A percentile compares a stretch with the other conserved stretches of the same genome.
phyloP scores from a whole-genome alignment of 805 yeast genomes.

The Suhomyces sp. region DNA sequence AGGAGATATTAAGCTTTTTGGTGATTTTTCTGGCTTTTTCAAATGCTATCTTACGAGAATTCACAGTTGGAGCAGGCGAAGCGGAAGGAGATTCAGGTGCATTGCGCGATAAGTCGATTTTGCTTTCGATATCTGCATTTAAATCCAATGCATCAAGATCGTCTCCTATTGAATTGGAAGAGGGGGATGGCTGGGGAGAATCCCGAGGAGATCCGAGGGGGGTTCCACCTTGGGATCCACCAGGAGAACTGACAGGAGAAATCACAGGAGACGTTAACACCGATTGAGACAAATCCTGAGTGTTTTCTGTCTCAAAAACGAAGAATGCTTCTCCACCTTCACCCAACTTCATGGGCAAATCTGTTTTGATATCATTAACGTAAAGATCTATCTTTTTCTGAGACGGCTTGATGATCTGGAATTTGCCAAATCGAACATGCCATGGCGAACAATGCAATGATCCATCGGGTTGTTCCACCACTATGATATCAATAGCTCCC shows the following conservation, averaged over 20 bases:
- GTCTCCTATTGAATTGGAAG: conserved; percentile 6
- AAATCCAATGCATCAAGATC: conserved; percentile 37
- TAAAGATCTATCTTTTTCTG: conserved; percentile 89
- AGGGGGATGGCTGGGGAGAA: conserved; percentile 1
- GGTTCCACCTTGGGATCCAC: conserved; percentile 26
- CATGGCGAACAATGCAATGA: conserved; percentile 88
- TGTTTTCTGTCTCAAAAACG: conserved; percentile 80
- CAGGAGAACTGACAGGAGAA: conserved; percentile 64
- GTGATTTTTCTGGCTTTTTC: conserved; percentile 64
- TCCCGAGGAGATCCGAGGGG: conserved; percentile 8
- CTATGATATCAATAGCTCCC: conserved; percentile 96
- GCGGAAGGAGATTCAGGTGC: conserved; percentile 12
- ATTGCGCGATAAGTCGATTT: conserved; percentile 16
- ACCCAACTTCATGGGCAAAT: conserved; percentile 92
- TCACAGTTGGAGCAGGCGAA: conserved; percentile 6
- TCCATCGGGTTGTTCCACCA: conserved; percentile 83
- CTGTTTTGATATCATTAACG: conserved; percentile 78
- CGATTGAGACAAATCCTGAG: conserved; percentile 60
- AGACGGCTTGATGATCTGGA: conserved; percentile 87
- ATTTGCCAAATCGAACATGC: conserved; percentile 94
- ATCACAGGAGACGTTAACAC: conserved; percentile 85
- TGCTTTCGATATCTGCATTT: conserved; percentile 31
- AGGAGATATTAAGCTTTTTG: conserved; percentile 76
- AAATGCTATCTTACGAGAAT: conserved; percentile 34
- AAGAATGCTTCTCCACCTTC: conserved; percentile 98